A percentile compares a stretch with the other conserved stretches of the same genome.
These are phyloP conservation scores for Allodekkera sacchari DNA, from an alignment of 805 yeast genomes.

Conservation along the genomic window DNA sequence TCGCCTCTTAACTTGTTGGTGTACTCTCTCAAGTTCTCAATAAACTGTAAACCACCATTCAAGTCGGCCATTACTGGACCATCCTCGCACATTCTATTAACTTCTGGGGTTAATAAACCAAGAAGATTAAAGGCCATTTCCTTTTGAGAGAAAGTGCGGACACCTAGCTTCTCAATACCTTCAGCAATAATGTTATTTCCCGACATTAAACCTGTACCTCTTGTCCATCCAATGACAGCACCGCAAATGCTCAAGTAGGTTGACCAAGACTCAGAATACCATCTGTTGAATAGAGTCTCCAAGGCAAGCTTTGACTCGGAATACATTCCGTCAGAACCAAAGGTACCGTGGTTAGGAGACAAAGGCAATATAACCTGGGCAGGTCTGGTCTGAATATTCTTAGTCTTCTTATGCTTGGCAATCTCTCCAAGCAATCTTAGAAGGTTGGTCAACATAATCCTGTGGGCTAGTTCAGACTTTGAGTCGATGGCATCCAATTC, in stretches of 20 bases:
- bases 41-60: constrained; percentile 96
- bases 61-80: constrained; percentile 96
- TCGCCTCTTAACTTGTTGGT: constrained; percentile 73
- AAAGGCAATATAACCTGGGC: constrained; percentile 95
- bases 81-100: constrained; percentile 81
- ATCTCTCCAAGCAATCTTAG: constrained; percentile 88
- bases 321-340: constrained; percentile 97
- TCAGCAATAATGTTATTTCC: constrained; percentile 96
- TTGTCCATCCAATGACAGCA: constrained; percentile 99
- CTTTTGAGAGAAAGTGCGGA: constrained; percentile 95
- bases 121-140: constrained; percentile 98
- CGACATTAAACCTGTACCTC: constrained; percentile 99
- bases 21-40: constrained; percentile 84
- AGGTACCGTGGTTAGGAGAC: constrained; percentile 98
- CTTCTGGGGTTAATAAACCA: constrained; percentile 85
- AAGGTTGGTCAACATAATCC: constrained; percentile 95
- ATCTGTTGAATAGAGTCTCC: constrained; percentile 96
- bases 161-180: constrained; percentile 92
- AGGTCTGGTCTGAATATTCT: constrained; percentile 87
- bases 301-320: constrained; percentile 94
- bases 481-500: constrained; percentile 91
- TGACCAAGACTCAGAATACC: constrained; percentile 98
- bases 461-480: constrained; percentile 94
- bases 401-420: constrained; percentile 70
- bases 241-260: constrained; percentile 93